Conservation (phyloP, 2,329 filamentous ascomycete species). For the Paraphaeosphaeria sporulosa region DNA sequence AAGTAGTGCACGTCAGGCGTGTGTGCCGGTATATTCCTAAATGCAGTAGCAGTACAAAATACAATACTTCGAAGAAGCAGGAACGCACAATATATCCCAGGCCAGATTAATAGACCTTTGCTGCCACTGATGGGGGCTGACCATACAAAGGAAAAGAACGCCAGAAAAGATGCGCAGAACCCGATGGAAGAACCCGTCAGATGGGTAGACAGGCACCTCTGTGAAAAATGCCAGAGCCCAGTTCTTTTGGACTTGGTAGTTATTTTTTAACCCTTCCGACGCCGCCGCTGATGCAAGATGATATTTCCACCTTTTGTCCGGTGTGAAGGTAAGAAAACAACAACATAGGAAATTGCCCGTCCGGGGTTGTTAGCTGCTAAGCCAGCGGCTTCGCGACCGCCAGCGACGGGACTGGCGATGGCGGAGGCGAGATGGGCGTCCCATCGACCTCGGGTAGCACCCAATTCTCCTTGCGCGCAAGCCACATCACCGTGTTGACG, state of each 20-base stretch:
- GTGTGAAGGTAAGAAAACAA: background rate
- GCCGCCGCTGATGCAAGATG: constrained; percentile 12
- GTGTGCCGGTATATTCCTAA: no score
- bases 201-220: background rate
- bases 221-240: background rate
- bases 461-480: constrained; percentile 45
- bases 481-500: constrained; percentile 50
- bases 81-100: background rate
- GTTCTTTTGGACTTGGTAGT: background rate
- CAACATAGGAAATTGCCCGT: background rate
- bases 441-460: constrained; percentile 23
- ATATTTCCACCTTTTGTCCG: background rate
- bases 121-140: background rate
- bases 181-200: background rate
- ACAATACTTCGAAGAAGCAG: background rate
- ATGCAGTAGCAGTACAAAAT: no score
- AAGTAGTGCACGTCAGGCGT: no score
- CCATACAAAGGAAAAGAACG: background rate
- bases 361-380: background rate
- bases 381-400: constrained; percentile 22
- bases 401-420: constrained; percentile 24
- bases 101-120: background rate
- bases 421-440: constrained; percentile 33
- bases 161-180: background rate
- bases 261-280: background rate